These are phyloP conservation scores for Drosera spatulata DNA, from an alignment of 179 eudicot species.

Conservation along the genomic window DNA sequence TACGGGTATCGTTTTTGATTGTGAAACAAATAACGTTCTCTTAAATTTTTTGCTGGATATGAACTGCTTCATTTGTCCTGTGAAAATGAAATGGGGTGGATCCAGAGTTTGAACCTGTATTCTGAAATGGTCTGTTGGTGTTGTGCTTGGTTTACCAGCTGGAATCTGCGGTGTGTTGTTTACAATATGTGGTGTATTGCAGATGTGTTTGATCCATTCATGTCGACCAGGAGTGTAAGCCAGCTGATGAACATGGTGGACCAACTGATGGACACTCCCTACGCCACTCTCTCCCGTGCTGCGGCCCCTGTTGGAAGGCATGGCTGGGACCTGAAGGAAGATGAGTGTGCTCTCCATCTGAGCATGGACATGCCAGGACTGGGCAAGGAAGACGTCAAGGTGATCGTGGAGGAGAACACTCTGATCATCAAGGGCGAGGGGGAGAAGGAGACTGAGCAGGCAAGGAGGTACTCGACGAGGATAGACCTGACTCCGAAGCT, in stretches of 20 bases:
- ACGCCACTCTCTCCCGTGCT: conserved; percentile 5
- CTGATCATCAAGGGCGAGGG: conserved; percentile 51
- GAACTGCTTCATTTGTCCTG: no score
- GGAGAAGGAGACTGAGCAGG: conserved; percentile 13
- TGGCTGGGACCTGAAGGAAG: conserved; percentile 59
- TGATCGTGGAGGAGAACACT: conserved; percentile 51
- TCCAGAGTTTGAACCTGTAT: no score
- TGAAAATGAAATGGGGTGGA: no score
- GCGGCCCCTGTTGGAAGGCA: conserved; percentile 13
- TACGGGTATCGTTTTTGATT: no score
- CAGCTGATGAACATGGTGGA: conserved; percentile 74
- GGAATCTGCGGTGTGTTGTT: no score
- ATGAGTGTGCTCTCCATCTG: conserved; percentile 32
- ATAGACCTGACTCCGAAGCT: conserved; percentile 36
- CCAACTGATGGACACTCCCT: conserved; percentile 43
- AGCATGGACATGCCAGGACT: conserved; percentile 80
- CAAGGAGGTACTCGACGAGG: conserved; percentile 1
- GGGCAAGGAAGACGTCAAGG: conserved; percentile 53
- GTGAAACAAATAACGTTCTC: no score
- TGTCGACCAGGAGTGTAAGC: conserved; percentile 51
- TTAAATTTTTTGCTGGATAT: no score
- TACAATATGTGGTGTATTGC: not conserved
- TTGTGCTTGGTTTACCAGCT: no score
- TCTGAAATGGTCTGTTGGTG: no score
- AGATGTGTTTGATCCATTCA: conserved; percentile 71